Percentiles rank a stretch among this genome's conserved stretches.
Evolutionary conservation across 176 grass and related monocot genomes (phyloP).

Genomic region (Typha latifolia): DNA sequence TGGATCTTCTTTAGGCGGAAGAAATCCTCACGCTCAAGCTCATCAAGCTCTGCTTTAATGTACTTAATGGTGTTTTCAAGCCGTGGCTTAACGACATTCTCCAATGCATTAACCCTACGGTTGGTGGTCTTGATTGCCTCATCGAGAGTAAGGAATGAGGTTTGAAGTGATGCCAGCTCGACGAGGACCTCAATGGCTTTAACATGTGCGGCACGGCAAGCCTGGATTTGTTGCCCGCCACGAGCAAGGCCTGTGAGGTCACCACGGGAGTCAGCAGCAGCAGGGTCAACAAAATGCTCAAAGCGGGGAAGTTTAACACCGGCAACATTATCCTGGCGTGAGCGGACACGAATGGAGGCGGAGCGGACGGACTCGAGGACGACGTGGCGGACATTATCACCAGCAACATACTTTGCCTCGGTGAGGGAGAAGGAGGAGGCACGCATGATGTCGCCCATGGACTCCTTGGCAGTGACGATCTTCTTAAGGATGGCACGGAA

Average conservation of each 20-base stretch:
- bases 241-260: constrained; percentile 56
- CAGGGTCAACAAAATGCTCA: constrained; percentile 37
- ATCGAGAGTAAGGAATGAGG: constrained; percentile 76
- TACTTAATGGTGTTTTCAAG: constrained; percentile 77
- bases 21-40: constrained; percentile 86
- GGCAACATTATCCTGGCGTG: constrained; percentile 65
- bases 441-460: constrained; percentile 69
- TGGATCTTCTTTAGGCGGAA: constrained; percentile 86
- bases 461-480: constrained; percentile 66
- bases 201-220: constrained; percentile 43
- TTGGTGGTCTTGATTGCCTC: constrained; percentile 81
- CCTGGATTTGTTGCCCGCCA: constrained; percentile 62
- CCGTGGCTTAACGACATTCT: constrained; percentile 60
- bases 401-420: constrained; percentile 61
- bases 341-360: constrained; percentile 42
- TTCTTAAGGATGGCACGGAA: constrained; percentile 62
- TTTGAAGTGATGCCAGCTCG: constrained; percentile 80
- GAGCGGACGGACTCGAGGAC: constrained; percentile 49
- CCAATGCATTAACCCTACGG: constrained; percentile 61
- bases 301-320: constrained; percentile 68
- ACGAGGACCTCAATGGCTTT: constrained; percentile 55
- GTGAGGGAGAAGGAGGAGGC: constrained; percentile 58
- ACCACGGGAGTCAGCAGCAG: constrained; percentile 20
- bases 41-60: constrained; percentile 62
- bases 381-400: constrained; percentile 37